phyloP scores from a whole-genome alignment of 2,329 filamentous ascomycete genomes.

The Diaporthe eres region DNA sequence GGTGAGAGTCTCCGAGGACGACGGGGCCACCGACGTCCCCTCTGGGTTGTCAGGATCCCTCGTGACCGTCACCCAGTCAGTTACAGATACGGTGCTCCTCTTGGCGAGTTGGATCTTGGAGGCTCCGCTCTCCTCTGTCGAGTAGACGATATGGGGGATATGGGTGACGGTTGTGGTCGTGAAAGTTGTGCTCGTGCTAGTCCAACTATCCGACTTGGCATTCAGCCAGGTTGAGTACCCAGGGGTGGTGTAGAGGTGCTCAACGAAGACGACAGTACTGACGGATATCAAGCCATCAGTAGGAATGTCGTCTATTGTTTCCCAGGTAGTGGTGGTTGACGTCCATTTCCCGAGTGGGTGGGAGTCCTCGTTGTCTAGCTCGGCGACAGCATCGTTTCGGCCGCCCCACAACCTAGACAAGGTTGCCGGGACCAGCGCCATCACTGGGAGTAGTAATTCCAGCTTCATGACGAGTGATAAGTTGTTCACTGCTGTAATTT shows the following conservation, averaged over 20 bases:
- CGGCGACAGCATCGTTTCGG: not conserved
- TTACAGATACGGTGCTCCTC: slow-evolving; percentile 14
- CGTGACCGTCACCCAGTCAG: slow-evolving; percentile 25
- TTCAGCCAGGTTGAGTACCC: slow-evolving; percentile 7
- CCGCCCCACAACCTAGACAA: slow-evolving; percentile 3
- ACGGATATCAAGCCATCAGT: not conserved
- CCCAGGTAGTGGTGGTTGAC: not conserved
- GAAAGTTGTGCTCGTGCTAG: not conserved
- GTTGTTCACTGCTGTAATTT: not conserved
- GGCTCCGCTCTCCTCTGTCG: not conserved
- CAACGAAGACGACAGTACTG: slow-evolving; percentile 18
- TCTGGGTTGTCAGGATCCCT: slow-evolving; percentile 4
- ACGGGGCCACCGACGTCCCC: not conserved
- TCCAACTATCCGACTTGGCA: not conserved
- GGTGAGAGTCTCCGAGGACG: not conserved
- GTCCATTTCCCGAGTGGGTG: not conserved
- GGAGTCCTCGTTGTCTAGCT: not conserved
- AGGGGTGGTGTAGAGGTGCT: slow-evolving; percentile 10
- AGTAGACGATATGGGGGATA: not conserved
- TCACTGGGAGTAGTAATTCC: not conserved
- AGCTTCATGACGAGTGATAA: not conserved
- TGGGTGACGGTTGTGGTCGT: slow-evolving; percentile 17
- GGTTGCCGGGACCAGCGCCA: not conserved
- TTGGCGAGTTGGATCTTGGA: not conserved
- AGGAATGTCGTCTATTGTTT: not conserved